Percentiles rank a stretch among this genome's conserved stretches.
phyloP scores from a whole-genome alignment of 257 asterid species.

The Handroanthus guayacan region DNA sequence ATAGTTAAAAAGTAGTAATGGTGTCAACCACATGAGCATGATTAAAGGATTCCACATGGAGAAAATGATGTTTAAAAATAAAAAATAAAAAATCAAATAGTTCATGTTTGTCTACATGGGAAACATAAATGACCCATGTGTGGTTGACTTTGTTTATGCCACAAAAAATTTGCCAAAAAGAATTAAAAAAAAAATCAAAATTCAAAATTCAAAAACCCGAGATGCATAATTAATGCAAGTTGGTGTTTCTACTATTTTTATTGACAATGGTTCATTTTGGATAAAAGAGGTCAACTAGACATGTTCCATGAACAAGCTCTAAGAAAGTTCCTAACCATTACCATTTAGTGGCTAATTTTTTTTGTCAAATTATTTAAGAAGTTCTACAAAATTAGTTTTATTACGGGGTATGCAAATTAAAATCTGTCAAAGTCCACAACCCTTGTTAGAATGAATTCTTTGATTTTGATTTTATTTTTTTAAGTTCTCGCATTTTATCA shows the following conservation, averaged over 20 bases:
- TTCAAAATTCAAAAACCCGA: neutral
- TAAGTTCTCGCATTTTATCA: no score
- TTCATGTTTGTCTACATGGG: constrained; percentile 2
- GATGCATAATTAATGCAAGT: neutral
- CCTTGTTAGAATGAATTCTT: no score
- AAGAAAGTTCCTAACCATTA: neutral
- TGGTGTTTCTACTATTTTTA: neutral
- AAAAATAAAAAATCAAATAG: neutral
- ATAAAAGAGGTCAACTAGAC: constrained; percentile 8
- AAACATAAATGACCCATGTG: constrained; percentile 21
- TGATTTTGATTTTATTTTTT: no score
- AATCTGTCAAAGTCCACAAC: no score
- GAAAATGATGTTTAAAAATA: constrained; percentile 11
- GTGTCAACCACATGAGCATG: neutral
- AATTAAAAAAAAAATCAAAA: neutral
- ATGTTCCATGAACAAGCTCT: constrained; percentile 18
- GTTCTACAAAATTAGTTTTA: neutral
- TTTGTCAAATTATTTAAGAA: neutral
- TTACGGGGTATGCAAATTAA: neutral
- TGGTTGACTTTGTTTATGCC: constrained; percentile 33
- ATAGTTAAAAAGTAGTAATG: neutral
- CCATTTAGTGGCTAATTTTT: neutral
- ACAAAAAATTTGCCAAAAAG: neutral
- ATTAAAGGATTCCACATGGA: constrained; percentile 27
- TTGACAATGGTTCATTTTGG: neutral